Evolutionary conservation across 371 early-diverging fungal species (phyloP).

Genomic region (Dichotomocladium elegans): DNA sequence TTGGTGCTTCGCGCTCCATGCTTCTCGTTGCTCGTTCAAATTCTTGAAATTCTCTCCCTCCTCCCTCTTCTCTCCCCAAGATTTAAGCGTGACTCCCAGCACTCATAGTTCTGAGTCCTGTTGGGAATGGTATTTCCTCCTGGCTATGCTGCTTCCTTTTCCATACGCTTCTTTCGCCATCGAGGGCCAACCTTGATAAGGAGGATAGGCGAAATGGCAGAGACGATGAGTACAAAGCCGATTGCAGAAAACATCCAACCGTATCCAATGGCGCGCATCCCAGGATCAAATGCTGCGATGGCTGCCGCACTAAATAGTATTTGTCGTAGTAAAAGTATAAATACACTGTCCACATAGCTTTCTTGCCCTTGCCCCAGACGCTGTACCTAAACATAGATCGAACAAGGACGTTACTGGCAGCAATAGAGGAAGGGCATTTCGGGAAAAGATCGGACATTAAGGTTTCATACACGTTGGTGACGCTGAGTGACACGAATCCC

Average conservation of each 20-base stretch:
- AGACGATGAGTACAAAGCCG: conserved; percentile 12
- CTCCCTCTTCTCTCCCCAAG: no score
- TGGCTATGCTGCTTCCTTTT: no score
- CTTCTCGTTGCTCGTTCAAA: no score
- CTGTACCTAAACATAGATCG: conserved; percentile 37
- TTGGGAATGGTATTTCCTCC: no score
- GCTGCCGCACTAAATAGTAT: conserved; percentile 15
- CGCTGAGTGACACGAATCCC: neutral
- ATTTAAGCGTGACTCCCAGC: no score
- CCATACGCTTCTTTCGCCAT: conserved; percentile 1
- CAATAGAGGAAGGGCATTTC: conserved; percentile 29
- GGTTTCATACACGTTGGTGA: conserved; percentile 14
- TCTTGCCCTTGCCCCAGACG: neutral
- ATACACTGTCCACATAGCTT: neutral
- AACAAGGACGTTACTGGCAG: conserved; percentile 34
- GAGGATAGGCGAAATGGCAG: neutral
- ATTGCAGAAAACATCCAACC: conserved; percentile 35
- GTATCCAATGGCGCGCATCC: conserved; percentile 23
- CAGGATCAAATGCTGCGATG: conserved; percentile 25
- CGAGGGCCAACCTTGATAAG: neutral
- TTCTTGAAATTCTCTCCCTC: no score
- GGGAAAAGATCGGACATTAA: conserved; percentile 32
- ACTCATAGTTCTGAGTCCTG: no score
- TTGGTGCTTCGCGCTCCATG: no score
- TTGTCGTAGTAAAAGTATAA: neutral